Evolutionary conservation across 495 filamentous ascomycete species (phyloP), one percentile per base, ranked within the genome.

Genomic region (Neurospora terricola): DNA sequence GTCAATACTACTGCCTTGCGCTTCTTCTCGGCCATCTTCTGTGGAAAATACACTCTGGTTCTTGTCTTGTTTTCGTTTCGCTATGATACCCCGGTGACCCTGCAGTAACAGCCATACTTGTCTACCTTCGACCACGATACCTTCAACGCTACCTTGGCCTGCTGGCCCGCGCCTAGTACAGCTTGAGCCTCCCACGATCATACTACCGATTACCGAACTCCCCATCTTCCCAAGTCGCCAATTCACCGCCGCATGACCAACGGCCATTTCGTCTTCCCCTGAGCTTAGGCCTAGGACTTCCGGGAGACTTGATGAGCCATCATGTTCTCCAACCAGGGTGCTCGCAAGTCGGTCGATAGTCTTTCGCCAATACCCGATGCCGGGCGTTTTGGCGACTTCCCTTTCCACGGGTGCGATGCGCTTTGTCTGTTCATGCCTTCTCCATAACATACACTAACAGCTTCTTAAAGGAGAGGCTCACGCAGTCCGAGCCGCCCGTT

Each of bases 331-430:
- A 85, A 82, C 73, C 80, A 86, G 73, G 86, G 83, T 72, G 89
- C 88, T 73, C 89, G 91, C 79, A 91, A 89, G 81, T 93, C 91
- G 75, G 85, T 91, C 75, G 91, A 93, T 80, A 92, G 88, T 77
- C 81, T 92, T 77, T 85, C 87, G 71, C 82, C 86, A 72, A 82
- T 84, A 27, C 81, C 88, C 14, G 86, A 86, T 10, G 76, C 73
- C 45, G 84, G 87, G 9, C 73, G 74, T 62, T 86, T 88, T 40
- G 76, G 85, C 72, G 90, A 93, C 73, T 89, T 89, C 76, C 87
- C 90, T 34, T 88, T 90, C 69, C 86, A 87, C 68, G 82, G 83
- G 76, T 83, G 73, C 75, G 79, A 78, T 48, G 76, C 69, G 75
- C 8, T 59, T 66, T 66, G 54, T 34, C 71, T 34, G 37, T 69